Evolutionary conservation across 1,284 basidiomycete species (phyloP), one percentile per base, ranked within the genome.

Genomic region (Malassezia pachydermatis): DNA sequence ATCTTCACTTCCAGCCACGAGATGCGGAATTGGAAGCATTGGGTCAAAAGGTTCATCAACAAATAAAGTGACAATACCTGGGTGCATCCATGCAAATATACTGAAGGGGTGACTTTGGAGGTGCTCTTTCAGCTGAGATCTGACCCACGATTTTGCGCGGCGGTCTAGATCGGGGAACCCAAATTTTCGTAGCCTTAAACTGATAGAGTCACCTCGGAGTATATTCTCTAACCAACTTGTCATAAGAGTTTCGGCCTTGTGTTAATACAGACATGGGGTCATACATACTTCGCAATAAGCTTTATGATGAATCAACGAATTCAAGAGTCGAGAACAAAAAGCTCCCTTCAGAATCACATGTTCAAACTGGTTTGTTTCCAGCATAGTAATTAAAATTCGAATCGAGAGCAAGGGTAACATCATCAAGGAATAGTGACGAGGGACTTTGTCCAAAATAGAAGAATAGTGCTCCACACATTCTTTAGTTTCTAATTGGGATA

Each of bases 271-370:
- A 4, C 11, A 10, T n/a, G n/a, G n/a, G n/a, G 8, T 28, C 7
- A 3, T n/a, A 25, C 45, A 7, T 27, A 47, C 45, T 40, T 48
- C 46, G 20, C 33, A 35, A 20, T 14, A 29, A 5, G 46, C 46
- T 24, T 24, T 19, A 28, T 37, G 13, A 8, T 14, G 17, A 5
- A 48, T 19, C 0, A 48, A 35, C 20, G 14, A 33, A 25, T 17
- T 33, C 19, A 47, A n/a, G 10, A 47, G 17, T 17, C 33, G 23
- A 27, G 34, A 25, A 17, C 20, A 33, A 16, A 45, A 28, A 40
- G 19, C 16, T 3, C 20, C 29, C 17, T 40, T 27, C 16, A 40
- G 29, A n/a, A n/a, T n/a, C n/a, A n/a, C n/a, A n/a, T n/a, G n/a
- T n/a, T n/a, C n/a, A n/a, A n/a, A n/a, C n/a, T n/a, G n/a, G n/a